Percentiles rank a stretch among this genome's conserved stretches.
Conservation (phyloP, 768 basidiomycete species). For the Amanita muscaria region DNA sequence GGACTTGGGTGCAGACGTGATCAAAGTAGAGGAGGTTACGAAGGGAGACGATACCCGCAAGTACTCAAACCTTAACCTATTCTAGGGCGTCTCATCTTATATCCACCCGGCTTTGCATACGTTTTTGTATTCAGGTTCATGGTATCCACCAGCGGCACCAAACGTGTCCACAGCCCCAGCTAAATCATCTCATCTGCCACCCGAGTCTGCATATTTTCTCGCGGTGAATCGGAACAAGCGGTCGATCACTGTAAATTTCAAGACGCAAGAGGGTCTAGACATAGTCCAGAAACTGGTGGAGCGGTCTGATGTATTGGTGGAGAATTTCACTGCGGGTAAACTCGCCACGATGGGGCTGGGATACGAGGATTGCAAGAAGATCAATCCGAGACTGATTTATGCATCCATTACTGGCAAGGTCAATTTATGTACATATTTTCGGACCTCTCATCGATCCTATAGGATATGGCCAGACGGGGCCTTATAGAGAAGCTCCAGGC, state of each 20-base stretch:
- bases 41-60: constrained; percentile 86
- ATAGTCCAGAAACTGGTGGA: constrained; percentile 64
- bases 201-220: constrained; percentile 92
- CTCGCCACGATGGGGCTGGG: constrained; percentile 78
- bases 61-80: constrained; percentile 16
- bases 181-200: constrained; percentile 57
- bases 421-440: background rate
- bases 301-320: constrained; percentile 78
- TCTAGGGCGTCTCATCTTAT: background rate
- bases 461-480: constrained; percentile 71
- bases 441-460: background rate
- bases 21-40: constrained; percentile 79
- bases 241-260: constrained; percentile 86
- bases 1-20: constrained; percentile 86
- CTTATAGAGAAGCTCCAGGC: constrained; percentile 73
- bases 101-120: background rate
- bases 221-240: constrained; percentile 84
- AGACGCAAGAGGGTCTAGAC: constrained; percentile 64
- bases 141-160: constrained; percentile 57
- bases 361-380: constrained; percentile 67
- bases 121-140: constrained; percentile 38
- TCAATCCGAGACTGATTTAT: constrained; percentile 81
- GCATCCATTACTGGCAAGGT: constrained; percentile 76
- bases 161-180: constrained; percentile 37
- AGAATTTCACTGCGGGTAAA: constrained; percentile 85